Evolutionary conservation across 192 early-diverging fungal genomes (phyloP).

Genomic region (Obelidium mucronatum): DNA sequence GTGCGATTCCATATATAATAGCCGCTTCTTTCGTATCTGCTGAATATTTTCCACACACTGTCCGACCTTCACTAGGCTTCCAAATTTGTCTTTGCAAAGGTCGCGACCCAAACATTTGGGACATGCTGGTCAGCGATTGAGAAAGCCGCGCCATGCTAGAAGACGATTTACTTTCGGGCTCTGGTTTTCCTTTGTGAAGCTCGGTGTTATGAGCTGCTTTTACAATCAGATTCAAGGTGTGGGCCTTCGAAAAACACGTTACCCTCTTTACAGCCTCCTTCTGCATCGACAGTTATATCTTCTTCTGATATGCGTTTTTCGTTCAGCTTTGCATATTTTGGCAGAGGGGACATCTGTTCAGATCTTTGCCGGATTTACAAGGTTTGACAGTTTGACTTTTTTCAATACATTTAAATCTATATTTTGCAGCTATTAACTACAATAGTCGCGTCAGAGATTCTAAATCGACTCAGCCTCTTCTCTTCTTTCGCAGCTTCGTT

Average conservation of each 20-base stretch:
- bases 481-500: no score
- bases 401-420: no score
- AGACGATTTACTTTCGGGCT: not conserved
- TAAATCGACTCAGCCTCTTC: no score
- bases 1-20: slow-evolving; percentile 21
- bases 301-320: not conserved
- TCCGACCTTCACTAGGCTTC: not conserved
- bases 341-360: no score
- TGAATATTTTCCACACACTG: slow-evolving; percentile 9
- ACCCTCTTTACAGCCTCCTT: no score
- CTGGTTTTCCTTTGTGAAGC: not conserved
- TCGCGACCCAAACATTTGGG: not conserved
- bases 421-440: no score
- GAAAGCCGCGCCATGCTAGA: not conserved
- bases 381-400: no score
- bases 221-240: not conserved
- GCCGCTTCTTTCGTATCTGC: slow-evolving; percentile 10
- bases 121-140: not conserved
- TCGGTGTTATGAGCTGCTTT: not conserved
- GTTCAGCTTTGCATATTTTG: not conserved
- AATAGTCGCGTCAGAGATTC: no score
- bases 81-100: not conserved
- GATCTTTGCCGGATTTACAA: no score
- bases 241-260: not conserved
- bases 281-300: not conserved